A percentile compares a stretch with the other conserved stretches of the same genome.
These are phyloP conservation scores for Boletus bicolor DNA, from an alignment of 768 basidiomycete species.

Conservation along the genomic window DNA sequence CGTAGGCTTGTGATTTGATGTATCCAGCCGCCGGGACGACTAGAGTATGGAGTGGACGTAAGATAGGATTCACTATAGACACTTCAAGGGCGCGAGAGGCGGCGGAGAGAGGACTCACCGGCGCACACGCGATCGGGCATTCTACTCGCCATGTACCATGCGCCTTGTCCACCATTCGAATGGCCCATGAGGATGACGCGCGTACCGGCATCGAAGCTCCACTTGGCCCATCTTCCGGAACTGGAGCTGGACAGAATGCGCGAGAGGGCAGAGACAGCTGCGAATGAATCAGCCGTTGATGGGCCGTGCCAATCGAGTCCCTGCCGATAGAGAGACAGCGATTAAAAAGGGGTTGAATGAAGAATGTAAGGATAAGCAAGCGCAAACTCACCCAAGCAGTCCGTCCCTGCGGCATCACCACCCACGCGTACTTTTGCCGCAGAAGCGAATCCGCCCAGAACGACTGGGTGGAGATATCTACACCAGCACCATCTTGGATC, in stretches of 20 bases:
- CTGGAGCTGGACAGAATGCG: conserved; percentile 38
- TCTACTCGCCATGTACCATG: conserved; percentile 74
- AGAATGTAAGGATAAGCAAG: background rate
- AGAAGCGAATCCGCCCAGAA: conserved; percentile 69
- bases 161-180: conserved; percentile 91
- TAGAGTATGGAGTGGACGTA: conserved; percentile 20
- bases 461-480: conserved; percentile 52
- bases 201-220: conserved; percentile 37
- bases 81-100: too few relatives aligned
- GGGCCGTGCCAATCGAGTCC: conserved; percentile 94
- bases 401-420: conserved; percentile 76
- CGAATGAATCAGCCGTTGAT: conserved; percentile 69
- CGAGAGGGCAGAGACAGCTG: conserved; percentile 53
- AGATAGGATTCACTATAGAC: background rate
- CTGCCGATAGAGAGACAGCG: conserved; percentile 33
- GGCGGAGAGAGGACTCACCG: conserved; percentile 36
- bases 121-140: conserved; percentile 74
- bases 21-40: conserved; percentile 80
- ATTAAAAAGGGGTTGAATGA: background rate
- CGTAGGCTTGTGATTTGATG: conserved; percentile 84
- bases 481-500: conserved; percentile 80
- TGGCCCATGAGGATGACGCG: conserved; percentile 77
- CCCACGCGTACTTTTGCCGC: conserved; percentile 61
- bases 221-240: conserved; percentile 37
- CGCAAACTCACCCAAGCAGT: conserved; percentile 69